Percentiles rank a stretch among this genome's conserved stretches.
Conservation (phyloP, 2,329 filamentous ascomycete genomes). For the Myotisia sp. region DNA sequence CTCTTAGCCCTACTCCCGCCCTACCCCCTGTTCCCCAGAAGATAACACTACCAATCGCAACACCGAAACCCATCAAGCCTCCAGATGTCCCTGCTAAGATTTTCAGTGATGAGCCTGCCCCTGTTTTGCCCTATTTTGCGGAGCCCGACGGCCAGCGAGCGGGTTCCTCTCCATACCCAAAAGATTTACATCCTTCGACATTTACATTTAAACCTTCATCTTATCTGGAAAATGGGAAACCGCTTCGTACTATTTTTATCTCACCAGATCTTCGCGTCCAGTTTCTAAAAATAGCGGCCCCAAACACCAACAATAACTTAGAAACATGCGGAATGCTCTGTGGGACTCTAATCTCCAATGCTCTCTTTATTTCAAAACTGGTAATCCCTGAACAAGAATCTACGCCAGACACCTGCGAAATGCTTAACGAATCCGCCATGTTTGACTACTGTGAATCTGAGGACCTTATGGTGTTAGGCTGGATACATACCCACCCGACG, state of each 20-base stretch:
- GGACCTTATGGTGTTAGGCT: constrained; percentile 74
- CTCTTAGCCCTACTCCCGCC: constrained; percentile 15
- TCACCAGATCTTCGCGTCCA: constrained; percentile 57
- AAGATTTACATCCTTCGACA: constrained; percentile 34
- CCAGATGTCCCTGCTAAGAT: constrained; percentile 30
- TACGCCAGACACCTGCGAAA: constrained; percentile 90
- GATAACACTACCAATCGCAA: constrained; percentile 11
- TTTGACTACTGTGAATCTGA: constrained; percentile 81
- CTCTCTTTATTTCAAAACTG: constrained; percentile 75
- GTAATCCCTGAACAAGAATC: constrained; percentile 83
- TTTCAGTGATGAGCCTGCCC: constrained; percentile 11
- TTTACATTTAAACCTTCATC: constrained; percentile 74
- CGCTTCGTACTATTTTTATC: constrained; percentile 76
- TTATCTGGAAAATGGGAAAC: constrained; percentile 76
- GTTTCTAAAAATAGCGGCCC: constrained; percentile 59
- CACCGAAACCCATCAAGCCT: constrained; percentile 15
- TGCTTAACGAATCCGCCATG: constrained; percentile 66
- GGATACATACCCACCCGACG: constrained; percentile 95
- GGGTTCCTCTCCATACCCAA: constrained; percentile 18
- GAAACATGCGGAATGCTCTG: constrained; percentile 95
- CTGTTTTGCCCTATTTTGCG: constrained; percentile 15
- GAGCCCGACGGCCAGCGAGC: not conserved
- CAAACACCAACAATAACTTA: constrained; percentile 67
- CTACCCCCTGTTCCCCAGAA: constrained; percentile 19
- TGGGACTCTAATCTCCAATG: constrained; percentile 80